Conservation (phyloP, 164 flowering plant genomes). For the Stephania cephalantha region DNA sequence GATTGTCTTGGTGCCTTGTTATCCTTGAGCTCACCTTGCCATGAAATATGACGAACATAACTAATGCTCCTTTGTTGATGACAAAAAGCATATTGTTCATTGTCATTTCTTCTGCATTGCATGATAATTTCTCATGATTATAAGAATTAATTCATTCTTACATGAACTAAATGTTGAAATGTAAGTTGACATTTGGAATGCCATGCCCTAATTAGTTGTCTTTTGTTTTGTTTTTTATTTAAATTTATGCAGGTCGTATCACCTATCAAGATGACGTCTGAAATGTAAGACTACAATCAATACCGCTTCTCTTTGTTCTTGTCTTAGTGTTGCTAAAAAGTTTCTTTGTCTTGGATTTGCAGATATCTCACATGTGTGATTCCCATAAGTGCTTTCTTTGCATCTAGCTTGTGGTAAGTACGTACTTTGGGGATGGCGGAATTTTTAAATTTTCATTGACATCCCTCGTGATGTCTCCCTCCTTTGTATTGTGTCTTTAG, state of each 20-base stretch:
- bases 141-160: background rate
- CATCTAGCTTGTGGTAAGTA: constrained; percentile 92
- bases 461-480: too few relatives aligned
- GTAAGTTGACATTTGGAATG: background rate
- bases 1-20: too few relatives aligned
- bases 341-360: constrained; percentile 18
- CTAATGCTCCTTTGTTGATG: background rate
- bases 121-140: background rate
- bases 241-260: constrained; percentile 64
- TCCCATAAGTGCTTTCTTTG: constrained; percentile 98
- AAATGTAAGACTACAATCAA: constrained; percentile 55
- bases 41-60: background rate
- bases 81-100: too few relatives aligned
- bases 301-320: background rate
- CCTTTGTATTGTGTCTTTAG: background rate
- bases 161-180: background rate
- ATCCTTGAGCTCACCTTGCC: background rate
- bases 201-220: background rate
- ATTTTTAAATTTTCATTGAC: too few relatives aligned
- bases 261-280: constrained; percentile 96
- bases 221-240: constrained; percentile 3
- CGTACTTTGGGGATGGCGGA: constrained; percentile 8
- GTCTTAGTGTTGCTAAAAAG: background rate
- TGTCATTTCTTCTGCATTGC: background rate
- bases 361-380: constrained; percentile 92